Conservation (phyloP, 306 rosid species). For the Inga oerstediana region DNA sequence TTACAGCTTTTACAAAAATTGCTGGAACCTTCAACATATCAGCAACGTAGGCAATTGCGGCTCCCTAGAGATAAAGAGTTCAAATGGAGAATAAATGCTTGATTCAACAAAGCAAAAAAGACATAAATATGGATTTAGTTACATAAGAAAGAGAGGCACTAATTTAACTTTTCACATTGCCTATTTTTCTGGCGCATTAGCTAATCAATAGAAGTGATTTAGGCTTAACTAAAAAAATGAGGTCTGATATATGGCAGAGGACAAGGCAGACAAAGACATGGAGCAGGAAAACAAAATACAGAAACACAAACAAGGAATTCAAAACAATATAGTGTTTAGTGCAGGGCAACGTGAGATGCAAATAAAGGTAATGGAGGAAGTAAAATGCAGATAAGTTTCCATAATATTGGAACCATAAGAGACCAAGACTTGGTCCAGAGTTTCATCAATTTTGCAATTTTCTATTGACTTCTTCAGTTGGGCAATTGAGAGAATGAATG, state of each 20-base stretch:
- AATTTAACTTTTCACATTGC: background rate
- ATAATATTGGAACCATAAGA: background rate
- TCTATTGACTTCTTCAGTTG: background rate
- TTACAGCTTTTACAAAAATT: conserved; percentile 86
- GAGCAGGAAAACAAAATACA: background rate
- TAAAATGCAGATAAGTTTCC: background rate
- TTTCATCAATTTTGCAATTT: background rate
- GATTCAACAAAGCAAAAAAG: conserved; percentile 10
- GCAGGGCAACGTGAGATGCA: background rate
- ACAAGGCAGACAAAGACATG: background rate
- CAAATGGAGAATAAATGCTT: conserved; percentile 1
- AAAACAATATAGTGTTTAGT: background rate
- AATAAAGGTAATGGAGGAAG: background rate
- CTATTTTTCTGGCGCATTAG: background rate
- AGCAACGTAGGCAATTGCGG: conserved; percentile 94
- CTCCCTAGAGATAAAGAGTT: conserved; percentile 70
- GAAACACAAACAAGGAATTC: background rate
- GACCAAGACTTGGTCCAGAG: background rate
- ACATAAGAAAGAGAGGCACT: background rate
- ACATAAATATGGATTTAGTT: background rate
- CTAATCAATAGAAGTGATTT: background rate
- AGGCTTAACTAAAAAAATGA: background rate
- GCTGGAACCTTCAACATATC: conserved; percentile 83
- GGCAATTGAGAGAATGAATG: background rate
- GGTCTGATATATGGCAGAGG: background rate